phyloP scores from a whole-genome alignment of 2,329 filamentous ascomycete species.

The Dactylellina drechsleri region DNA sequence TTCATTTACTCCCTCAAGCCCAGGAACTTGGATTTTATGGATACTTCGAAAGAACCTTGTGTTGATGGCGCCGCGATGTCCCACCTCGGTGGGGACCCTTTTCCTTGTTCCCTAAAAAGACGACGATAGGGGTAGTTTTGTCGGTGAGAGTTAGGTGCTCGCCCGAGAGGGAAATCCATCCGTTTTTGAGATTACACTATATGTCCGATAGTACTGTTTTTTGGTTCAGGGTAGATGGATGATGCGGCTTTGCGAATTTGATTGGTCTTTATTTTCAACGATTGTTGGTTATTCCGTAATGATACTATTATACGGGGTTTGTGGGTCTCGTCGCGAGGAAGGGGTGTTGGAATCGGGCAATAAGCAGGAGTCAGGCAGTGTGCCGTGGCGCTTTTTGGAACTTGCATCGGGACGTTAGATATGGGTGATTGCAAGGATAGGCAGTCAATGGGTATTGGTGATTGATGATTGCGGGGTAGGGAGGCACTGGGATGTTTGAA shows the following conservation, averaged over 20 bases:
- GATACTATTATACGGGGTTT: conserved; percentile 1
- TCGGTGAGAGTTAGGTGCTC: conserved; percentile 54
- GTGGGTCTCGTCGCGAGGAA: conserved; percentile 29
- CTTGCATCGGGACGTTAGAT: not conserved
- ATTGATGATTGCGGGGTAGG: conserved; percentile 21
- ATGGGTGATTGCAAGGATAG: conserved; percentile 7
- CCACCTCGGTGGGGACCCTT: conserved; percentile 26
- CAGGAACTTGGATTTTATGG: conserved; percentile 31
- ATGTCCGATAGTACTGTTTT: conserved; percentile 28
- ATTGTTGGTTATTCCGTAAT: conserved; percentile 27
- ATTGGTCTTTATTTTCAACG: conserved; percentile 4
- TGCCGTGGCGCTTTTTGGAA: conserved; percentile 44
- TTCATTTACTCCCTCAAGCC: conserved; percentile 13
- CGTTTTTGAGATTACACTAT: conserved; percentile 47
- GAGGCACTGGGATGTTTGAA: conserved; percentile 32
- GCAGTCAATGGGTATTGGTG: conserved; percentile 1
- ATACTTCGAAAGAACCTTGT: conserved; percentile 51
- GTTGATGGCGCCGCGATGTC: conserved; percentile 52
- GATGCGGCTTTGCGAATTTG: conserved; percentile 6
- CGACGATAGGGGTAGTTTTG: conserved; percentile 40
- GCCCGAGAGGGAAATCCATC: conserved; percentile 49
- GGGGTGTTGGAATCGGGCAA: conserved; percentile 19
- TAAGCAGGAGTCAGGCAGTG: conserved; percentile 53
- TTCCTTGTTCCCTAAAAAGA: conserved; percentile 41
- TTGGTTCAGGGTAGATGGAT: conserved; percentile 30